Conservation (phyloP, 257 asterid species). For the Phtheirospermum japonicum region DNA sequence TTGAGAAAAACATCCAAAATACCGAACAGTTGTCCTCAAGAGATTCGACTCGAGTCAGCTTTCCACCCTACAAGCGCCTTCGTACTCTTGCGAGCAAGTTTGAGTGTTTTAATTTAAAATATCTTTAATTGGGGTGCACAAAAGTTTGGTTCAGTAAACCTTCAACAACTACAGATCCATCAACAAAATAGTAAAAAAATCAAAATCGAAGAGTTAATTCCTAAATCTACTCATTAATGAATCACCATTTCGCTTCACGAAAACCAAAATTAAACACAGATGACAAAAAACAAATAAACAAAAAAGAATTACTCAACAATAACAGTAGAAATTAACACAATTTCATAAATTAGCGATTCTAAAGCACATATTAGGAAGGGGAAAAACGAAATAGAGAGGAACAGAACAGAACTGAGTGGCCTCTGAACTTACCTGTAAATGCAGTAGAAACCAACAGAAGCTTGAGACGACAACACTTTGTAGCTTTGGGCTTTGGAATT, state of each 20-base stretch:
- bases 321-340: background rate
- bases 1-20: too few relatives aligned
- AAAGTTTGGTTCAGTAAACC: background rate
- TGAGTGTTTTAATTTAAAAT: too few relatives aligned
- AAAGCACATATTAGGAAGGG: too few relatives aligned
- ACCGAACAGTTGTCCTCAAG: too few relatives aligned
- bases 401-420: constrained; percentile 3
- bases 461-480: background rate
- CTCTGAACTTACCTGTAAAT: constrained; percentile 28
- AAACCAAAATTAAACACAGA: too few relatives aligned
- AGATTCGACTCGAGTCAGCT: too few relatives aligned
- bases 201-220: background rate
- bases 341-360: background rate
- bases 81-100: too few relatives aligned
- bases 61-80: too few relatives aligned
- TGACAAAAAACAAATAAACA: background rate
- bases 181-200: background rate
- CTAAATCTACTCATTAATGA: constrained; percentile 4
- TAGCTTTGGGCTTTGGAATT: background rate
- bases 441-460: background rate
- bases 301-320: background rate
- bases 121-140: too few relatives aligned
- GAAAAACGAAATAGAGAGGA: background rate
- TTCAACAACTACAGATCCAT: constrained; percentile 23
- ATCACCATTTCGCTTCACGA: background rate